Base-by-base conservation (phyloP, 2,329 filamentous ascomycete species). In the Colletotrichum gloeosporioides region DNA sequence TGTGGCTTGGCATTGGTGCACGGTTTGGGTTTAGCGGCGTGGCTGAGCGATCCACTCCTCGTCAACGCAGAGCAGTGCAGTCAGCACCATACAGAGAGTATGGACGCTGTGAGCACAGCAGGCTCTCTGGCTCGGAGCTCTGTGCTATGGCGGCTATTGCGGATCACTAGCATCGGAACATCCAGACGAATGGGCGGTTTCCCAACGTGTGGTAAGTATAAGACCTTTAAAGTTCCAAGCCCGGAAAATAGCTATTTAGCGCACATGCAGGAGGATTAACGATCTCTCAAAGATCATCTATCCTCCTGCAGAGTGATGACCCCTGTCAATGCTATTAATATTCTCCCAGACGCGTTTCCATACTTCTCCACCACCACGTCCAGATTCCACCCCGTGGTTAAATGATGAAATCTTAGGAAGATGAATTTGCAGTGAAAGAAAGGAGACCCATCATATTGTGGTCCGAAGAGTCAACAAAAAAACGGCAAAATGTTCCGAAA, bases 1-100 rank as follows among this genome's bases (percentile, higher is more conserved):
- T 64, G 75, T 75, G 75, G 75, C 75, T 77, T 75, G 65, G 75
- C 68, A 16, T 67, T 66, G 34, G 34, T 63, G 62, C 53, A 64
- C 65, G 31, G 31, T 39, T 71, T 70, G 18, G 69, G 62, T 29
- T 59, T 77, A 73, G 74, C 71, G 71, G 27, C 7, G 73, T 78
- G 75, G 77, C 71, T 74, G 75, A 75, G 75, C 44, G 34, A 15
- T 25, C 65, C 74, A 64, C 74, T 63, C 34, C 57, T 76, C 57
- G 16, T 69, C 70, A 44, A 31, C 18, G 49, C 53, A 32, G 18
- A 44, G 44, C 39, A 70, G 57, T 27, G 63, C 66, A 16, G 29
- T 67, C 32, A 27, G 32, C 27, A 15, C 16, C 32, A 25, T 57
- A 18, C 59, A 53, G 31, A 36, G 44, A 34, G 29, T 15, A 25